Evolutionary conservation across 768 basidiomycete genomes (phyloP).

Genomic region (Lactarius sanguifluus): DNA sequence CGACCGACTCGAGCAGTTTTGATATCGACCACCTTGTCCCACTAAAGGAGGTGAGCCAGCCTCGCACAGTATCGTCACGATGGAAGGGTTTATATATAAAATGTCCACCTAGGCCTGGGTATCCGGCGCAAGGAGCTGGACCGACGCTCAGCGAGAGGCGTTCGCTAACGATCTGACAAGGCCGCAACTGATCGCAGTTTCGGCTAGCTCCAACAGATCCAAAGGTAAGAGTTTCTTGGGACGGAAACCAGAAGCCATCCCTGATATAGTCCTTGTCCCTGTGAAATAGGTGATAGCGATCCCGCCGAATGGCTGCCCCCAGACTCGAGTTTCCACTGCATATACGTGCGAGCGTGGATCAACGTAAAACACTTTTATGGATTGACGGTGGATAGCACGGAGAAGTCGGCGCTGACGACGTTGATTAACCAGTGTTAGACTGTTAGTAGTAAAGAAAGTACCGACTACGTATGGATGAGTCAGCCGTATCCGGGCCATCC

Average conservation of each 20-base stretch:
- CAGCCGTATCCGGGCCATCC: background rate
- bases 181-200: slow-evolving; percentile 54
- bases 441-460: too few species aligned
- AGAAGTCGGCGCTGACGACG: slow-evolving; percentile 49
- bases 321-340: slow-evolving; percentile 48
- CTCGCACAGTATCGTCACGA: background rate
- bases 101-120: slow-evolving; percentile 47
- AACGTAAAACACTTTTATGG: slow-evolving; percentile 48
- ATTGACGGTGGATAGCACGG: slow-evolving; percentile 49
- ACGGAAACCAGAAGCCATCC: background rate
- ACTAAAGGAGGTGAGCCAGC: slow-evolving; percentile 45
- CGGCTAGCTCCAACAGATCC: slow-evolving; percentile 47
- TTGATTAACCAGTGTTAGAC: slow-evolving; percentile 36
- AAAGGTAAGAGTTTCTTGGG: slow-evolving; percentile 40
- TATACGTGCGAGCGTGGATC: slow-evolving; percentile 55
- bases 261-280: background rate
- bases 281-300: slow-evolving; percentile 46
- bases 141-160: slow-evolving; percentile 47
- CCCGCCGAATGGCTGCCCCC: slow-evolving; percentile 54
- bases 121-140: slow-evolving; percentile 55
- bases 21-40: slow-evolving; percentile 58
- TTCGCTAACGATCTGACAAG: slow-evolving; percentile 57
- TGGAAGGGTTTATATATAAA: too few species aligned
- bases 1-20: slow-evolving; percentile 46
- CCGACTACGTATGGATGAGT: background rate